A percentile compares a stretch with the other conserved stretches of the same genome.
phyloP scores from a whole-genome alignment of 495 filamentous ascomycete genomes.

The Rhypophila decipiens region DNA sequence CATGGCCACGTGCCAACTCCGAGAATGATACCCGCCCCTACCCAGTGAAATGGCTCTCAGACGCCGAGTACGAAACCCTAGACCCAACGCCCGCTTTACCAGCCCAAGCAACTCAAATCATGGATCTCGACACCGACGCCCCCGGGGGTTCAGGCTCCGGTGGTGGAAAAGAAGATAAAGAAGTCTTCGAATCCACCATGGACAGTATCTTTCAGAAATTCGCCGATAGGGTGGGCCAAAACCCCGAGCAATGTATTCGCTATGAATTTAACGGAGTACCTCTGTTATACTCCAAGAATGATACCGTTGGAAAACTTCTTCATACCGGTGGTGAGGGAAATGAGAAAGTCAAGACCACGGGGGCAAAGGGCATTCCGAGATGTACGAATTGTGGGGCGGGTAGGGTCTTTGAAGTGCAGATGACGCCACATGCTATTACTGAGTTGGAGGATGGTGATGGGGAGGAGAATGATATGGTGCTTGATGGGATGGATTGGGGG shows the following conservation, averaged over 20 bases:
- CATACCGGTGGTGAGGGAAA: constrained; percentile 11
- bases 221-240: constrained; percentile 79
- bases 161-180: constrained; percentile 65
- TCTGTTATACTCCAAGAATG: constrained; percentile 71
- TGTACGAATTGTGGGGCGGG: constrained; percentile 68
- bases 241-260: constrained; percentile 88
- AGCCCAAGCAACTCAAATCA: constrained; percentile 43
- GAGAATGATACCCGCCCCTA: constrained; percentile 60
- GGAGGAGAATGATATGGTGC: constrained; percentile 66
- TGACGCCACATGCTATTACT: constrained; percentile 84
- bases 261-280: constrained; percentile 83
- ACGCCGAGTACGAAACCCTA: constrained; percentile 88
- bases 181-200: constrained; percentile 73
- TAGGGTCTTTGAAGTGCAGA: constrained; percentile 78
- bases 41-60: constrained; percentile 66
- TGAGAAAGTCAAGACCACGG: constrained; percentile 18
- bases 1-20: constrained; percentile 65
- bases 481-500: constrained; percentile 98
- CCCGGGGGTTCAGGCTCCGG: constrained; percentile 20
- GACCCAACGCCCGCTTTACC: constrained; percentile 40
- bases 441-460: constrained; percentile 78
- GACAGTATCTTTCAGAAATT: constrained; percentile 90
- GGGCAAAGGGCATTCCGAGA: constrained; percentile 48
- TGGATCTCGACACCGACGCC: constrained; percentile 49
- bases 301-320: constrained; percentile 65